These are phyloP conservation scores for Colletotrichum sojae DNA, from an alignment of 2,329 filamentous ascomycete genomes.

Conservation along the genomic window DNA sequence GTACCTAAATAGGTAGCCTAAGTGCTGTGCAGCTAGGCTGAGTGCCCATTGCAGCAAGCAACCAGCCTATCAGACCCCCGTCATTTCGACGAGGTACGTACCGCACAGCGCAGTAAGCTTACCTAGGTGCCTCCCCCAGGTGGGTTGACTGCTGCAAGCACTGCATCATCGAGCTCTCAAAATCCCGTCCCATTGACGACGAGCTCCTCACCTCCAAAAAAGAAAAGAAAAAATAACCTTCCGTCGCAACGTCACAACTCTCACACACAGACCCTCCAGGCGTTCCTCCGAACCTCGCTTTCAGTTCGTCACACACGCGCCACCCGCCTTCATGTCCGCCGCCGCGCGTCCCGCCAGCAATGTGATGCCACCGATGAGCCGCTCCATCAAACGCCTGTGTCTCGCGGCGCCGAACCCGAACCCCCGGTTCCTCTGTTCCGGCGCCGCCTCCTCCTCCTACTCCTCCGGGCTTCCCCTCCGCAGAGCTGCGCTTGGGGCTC, in stretches of 20 bases:
- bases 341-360: slow-evolving; percentile 25
- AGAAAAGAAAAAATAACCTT: slow-evolving; percentile 10
- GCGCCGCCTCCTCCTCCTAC: slow-evolving; percentile 19
- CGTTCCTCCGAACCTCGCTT: not conserved
- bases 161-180: slow-evolving; percentile 36
- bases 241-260: not conserved
- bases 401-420: slow-evolving; percentile 15
- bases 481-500: not conserved
- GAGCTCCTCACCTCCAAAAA: slow-evolving; percentile 13
- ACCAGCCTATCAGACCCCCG: slow-evolving; percentile 9
- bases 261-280: slow-evolving; percentile 1
- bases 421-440: slow-evolving; percentile 18
- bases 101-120: slow-evolving; percentile 8
- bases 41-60: not conserved
- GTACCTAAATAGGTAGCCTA: too few species aligned
- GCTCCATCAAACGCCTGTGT: slow-evolving; percentile 34
- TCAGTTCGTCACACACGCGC: not conserved
- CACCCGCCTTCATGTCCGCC: slow-evolving; percentile 27
- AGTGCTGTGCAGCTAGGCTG: slow-evolving; percentile 9
- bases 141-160: slow-evolving; percentile 6
- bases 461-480: slow-evolving; percentile 14
- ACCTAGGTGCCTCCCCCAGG: not conserved
- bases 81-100: slow-evolving; percentile 19
- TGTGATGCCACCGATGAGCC: slow-evolving; percentile 40
- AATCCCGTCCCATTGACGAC: slow-evolving; percentile 23